Evolutionary conservation across 495 filamentous ascomycete genomes (phyloP).

Genomic region (Penicillium maclennaniae): DNA sequence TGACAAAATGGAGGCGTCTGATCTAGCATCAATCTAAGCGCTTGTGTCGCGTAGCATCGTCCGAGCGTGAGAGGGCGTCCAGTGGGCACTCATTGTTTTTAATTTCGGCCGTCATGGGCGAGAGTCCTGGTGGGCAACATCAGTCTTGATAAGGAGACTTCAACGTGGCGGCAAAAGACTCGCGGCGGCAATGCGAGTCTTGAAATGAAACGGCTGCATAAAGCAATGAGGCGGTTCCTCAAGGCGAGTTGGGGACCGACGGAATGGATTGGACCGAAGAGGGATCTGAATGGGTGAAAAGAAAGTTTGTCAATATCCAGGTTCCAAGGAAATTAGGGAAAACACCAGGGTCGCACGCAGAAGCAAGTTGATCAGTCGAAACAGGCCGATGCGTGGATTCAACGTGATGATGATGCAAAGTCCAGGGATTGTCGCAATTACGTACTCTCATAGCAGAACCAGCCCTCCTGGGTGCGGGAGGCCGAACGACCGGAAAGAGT

Average conservation of each 20-base stretch:
- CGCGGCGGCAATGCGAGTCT: background rate
- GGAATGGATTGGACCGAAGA: conserved; percentile 17
- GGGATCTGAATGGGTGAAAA: conserved; percentile 15
- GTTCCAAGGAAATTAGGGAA: background rate
- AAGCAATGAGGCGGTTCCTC: conserved; percentile 8
- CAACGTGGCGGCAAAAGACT: background rate
- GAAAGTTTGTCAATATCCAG: conserved; percentile 17
- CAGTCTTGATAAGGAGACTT: background rate
- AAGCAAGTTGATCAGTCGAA: background rate
- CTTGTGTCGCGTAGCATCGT: conserved; percentile 22
- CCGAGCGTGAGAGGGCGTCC: conserved; percentile 23
- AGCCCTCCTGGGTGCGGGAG: conserved; percentile 16
- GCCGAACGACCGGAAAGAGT: conserved; percentile 69
- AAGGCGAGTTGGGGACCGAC: conserved; percentile 20
- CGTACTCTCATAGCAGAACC: conserved; percentile 36
- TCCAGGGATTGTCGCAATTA: conserved; percentile 16
- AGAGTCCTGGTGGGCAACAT: background rate
- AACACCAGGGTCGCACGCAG: background rate
- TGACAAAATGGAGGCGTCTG: conserved; percentile 5
- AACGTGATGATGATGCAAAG: conserved; percentile 3
- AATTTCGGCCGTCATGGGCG: background rate
- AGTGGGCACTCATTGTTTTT: background rate
- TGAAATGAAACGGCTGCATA: conserved; percentile 2
- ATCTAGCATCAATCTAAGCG: conserved; percentile 5
- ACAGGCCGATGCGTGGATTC: background rate